Evolutionary conservation across 371 early-diverging fungal species (phyloP), one percentile per base, ranked within the genome.

Genomic region (Mortierella polycephala): DNA sequence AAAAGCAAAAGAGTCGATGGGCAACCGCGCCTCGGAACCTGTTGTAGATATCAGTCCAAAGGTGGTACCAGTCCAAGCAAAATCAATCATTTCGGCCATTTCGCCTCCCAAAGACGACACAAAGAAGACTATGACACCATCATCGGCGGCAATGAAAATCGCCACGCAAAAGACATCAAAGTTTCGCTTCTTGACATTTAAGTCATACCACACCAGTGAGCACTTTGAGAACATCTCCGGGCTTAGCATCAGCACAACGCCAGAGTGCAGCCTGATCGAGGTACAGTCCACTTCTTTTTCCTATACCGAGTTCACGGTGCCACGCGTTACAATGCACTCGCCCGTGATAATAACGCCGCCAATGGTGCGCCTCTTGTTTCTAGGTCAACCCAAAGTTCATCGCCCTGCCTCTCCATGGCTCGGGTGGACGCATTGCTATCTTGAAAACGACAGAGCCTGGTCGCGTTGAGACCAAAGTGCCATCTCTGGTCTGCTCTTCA

Each of bases 351-450:
- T 30, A 30, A 30, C 4, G 4, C 30, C 30, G 30, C 30, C 18
- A 13, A 44, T 40, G 14, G 40, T 55, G 20, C 12, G 54, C 23
- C 11, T 49, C 23, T 11, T 12, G 46, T 6, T 41, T 59, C 8
- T 65, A 88, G 86, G 83, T 85, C 7, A 92, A 88, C 54, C 50
- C 72, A 42, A 85, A 83, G 61, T 91, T 87, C 42, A 79, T 95
- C 52, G 92, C 92, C 6, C 86, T 94, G 20, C 89, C 94, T 11
- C 81, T 93, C 30, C 74, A 86, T 14, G 96, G 96, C 7, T 84
- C 91, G 37, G 96, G 96, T 39, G 96, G 96, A 14, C 88, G 94
- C 56, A 68, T 96, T 23, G 93, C 88, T 2, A 84, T 95, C 42
- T 84, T 92, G 71, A 84, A 87, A n/a, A 74, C 83, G 0, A 71